Percentiles rank a stretch among this genome's conserved stretches.
These are phyloP conservation scores for Nakazawaea peltata DNA, from an alignment of 805 yeast genomes.

Conservation along the genomic window DNA sequence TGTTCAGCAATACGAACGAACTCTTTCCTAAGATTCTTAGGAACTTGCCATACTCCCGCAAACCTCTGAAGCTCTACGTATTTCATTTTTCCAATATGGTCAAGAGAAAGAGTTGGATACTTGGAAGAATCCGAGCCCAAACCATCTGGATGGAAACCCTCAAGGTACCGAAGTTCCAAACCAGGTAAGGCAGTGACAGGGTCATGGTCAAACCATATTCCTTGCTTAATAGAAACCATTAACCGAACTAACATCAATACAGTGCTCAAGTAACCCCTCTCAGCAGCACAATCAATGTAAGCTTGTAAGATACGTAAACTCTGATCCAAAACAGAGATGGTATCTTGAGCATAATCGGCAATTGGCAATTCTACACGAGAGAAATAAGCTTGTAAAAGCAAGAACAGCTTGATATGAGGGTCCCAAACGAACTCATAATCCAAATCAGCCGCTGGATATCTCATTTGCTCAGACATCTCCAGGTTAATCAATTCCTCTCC, in stretches of 20 bases:
- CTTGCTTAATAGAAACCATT: slow-evolving; percentile 87
- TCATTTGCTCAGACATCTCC: slow-evolving; percentile 71
- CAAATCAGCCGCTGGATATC: slow-evolving; percentile 52
- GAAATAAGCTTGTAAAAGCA: slow-evolving; percentile 68
- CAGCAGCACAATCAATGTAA: slow-evolving; percentile 82
- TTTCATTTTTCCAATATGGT: slow-evolving; percentile 33
- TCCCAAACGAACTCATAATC: slow-evolving; percentile 70
- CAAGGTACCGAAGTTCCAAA: slow-evolving; percentile 13
- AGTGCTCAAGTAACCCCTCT: slow-evolving; percentile 61
- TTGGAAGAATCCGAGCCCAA: slow-evolving; percentile 10
- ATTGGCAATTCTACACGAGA: slow-evolving; percentile 74
- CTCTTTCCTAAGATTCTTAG: slow-evolving; percentile 30
- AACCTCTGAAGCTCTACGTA: slow-evolving; percentile 25
- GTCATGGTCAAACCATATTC: slow-evolving; percentile 77
- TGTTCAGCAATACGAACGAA: slow-evolving; percentile 46
- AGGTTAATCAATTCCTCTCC: slow-evolving; percentile 84
- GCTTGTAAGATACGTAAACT: slow-evolving; percentile 92
- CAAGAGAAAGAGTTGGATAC: slow-evolving; percentile 20
- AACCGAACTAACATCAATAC: slow-evolving; percentile 55
- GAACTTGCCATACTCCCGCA: slow-evolving; percentile 32
- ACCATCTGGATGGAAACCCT: slow-evolving; percentile 24
- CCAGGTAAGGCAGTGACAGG: slow-evolving; percentile 55
- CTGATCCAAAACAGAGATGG: slow-evolving; percentile 88
- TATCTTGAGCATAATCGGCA: slow-evolving; percentile 92
- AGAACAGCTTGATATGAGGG: slow-evolving; percentile 74